Percentiles rank a stretch among this genome's conserved stretches.
phyloP scores from a whole-genome alignment of 352 stramenopile genomes.

The Pythium biforme region DNA sequence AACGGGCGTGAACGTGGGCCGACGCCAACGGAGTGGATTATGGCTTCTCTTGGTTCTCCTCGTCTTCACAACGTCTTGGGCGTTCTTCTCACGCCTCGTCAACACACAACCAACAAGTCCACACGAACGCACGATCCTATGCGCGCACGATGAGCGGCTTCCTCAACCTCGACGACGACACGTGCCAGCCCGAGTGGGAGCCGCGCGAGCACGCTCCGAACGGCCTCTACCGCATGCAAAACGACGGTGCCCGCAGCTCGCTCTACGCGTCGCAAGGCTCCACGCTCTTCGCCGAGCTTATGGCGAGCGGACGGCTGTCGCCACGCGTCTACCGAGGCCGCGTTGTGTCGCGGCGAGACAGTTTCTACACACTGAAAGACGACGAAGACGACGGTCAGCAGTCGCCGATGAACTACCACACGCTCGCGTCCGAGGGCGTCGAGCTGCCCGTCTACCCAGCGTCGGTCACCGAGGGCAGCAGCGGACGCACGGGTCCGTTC shows the following conservation, averaged over 20 bases:
- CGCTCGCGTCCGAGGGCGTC: background rate
- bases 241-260: background rate
- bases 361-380: slow-evolving; percentile 1
- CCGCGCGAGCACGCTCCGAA: background rate
- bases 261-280: background rate
- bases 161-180: background rate
- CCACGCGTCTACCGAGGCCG: background rate
- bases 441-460: background rate
- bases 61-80: background rate
- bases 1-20: background rate
- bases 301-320: background rate
- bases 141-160: background rate
- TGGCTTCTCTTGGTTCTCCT: background rate
- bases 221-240: background rate
- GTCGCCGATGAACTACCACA: background rate
- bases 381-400: background rate
- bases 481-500: background rate
- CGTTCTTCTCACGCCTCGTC: too few relatives aligned
- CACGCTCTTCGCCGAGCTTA: background rate
- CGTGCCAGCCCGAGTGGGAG: background rate
- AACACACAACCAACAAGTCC: background rate
- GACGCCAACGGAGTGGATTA: background rate
- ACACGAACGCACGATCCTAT: background rate
- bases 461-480: background rate
- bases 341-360: background rate